A percentile compares a stretch with the other conserved stretches of the same genome.
phyloP scores from a whole-genome alignment of 1,139 yeast species.

The Yamadazyma oceani region DNA sequence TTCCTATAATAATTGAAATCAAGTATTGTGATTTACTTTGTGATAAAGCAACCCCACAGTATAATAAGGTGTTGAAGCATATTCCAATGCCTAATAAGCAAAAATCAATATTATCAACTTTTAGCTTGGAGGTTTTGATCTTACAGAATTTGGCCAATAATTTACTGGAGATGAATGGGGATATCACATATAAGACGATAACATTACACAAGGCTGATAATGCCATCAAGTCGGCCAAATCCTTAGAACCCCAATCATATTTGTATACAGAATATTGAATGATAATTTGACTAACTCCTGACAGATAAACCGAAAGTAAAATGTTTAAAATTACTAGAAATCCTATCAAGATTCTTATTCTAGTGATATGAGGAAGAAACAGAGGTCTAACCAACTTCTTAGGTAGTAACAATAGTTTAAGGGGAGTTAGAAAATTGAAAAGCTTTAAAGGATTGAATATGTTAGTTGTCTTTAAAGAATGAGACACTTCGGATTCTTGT shows the following conservation, averaged over 20 bases:
- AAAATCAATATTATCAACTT: constrained; percentile 58
- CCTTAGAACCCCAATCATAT: constrained; percentile 60
- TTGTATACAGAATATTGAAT: constrained; percentile 58
- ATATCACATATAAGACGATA: constrained; percentile 29
- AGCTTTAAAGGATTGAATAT: constrained; percentile 4
- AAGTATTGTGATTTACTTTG: constrained; percentile 19
- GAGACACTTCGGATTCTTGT: constrained; percentile 1
- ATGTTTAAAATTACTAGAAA: constrained; percentile 51
- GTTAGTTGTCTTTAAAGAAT: constrained; percentile 20
- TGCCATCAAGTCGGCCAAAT: constrained; percentile 61
- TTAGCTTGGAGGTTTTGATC: constrained; percentile 26
- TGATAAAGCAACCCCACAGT: constrained; percentile 26
- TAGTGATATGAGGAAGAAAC: constrained; percentile 11
- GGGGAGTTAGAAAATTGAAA: constrained; percentile 44
- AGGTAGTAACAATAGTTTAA: constrained; percentile 42
- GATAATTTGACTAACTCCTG: constrained; percentile 45
- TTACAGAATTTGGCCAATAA: constrained; percentile 33
- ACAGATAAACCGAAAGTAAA: constrained; percentile 27
- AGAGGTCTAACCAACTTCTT: constrained; percentile 24
- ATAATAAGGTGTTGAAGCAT: constrained; percentile 42
- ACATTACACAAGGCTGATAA: constrained; percentile 48
- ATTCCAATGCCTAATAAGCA: constrained; percentile 31
- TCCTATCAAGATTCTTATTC: constrained; percentile 35
- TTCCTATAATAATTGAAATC: constrained; percentile 33
- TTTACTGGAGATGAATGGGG: constrained; percentile 33